These are phyloP conservation scores for Chamaenerion angustifolium DNA, from an alignment of 345 rosid genomes.

Conservation along the genomic window DNA sequence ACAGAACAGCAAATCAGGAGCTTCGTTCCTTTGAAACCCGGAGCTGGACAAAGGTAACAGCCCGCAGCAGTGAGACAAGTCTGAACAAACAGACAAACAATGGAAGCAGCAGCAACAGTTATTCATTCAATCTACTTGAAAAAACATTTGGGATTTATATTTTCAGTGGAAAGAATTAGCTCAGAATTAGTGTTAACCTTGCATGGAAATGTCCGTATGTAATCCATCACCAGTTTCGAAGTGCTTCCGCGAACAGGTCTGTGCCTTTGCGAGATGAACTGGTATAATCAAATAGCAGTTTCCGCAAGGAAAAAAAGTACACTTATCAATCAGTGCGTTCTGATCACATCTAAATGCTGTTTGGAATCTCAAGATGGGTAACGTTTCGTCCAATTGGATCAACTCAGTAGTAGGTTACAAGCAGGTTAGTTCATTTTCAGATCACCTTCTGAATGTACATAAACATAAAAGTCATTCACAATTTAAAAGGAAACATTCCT, in stretches of 20 bases:
- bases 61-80: slow-evolving; percentile 85
- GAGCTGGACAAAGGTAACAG: slow-evolving; percentile 84
- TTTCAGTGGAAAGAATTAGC: background rate
- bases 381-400: no score
- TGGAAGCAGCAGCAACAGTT: no score
- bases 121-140: no score
- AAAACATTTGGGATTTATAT: background rate
- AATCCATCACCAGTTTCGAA: slow-evolving; percentile 54
- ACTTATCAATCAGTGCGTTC: no score
- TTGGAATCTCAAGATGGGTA: no score
- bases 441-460: no score
- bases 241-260: slow-evolving; percentile 71
- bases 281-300: background rate
- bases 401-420: no score
- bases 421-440: no score
- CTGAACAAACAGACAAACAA: slow-evolving; percentile 17
- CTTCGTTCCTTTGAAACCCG: slow-evolving; percentile 73
- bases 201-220: slow-evolving; percentile 52
- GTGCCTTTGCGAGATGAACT: slow-evolving; percentile 85
- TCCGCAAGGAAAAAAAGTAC: no score
- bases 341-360: no score
- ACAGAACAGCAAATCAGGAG: slow-evolving; percentile 63
- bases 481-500: no score
- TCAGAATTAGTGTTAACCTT: slow-evolving; percentile 33
- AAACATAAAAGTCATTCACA: no score